phyloP scores from a whole-genome alignment of 805 yeast genomes.

The Wickerhamiella sorbophila region DNA sequence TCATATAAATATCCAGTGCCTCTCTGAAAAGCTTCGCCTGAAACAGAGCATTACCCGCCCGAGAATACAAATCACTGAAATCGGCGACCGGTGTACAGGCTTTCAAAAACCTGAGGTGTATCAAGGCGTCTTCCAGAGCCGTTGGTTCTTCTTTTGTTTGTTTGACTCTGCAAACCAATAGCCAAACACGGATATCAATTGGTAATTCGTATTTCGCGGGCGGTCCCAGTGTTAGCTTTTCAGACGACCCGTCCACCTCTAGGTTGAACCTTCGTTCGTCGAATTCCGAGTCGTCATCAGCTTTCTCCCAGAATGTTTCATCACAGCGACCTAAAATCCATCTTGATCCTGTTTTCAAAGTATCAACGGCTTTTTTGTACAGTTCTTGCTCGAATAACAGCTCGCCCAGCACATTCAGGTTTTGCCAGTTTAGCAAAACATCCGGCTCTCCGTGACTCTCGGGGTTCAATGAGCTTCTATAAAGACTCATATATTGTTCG shows the following conservation, averaged over 20 bases:
- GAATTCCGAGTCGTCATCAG: slow-evolving; percentile 63
- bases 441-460: slow-evolving; percentile 19
- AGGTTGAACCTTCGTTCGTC: slow-evolving; percentile 43
- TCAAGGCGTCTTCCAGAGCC: slow-evolving; percentile 52
- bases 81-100: slow-evolving; percentile 37
- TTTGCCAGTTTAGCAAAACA: slow-evolving; percentile 65
- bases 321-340: slow-evolving; percentile 64
- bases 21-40: slow-evolving; percentile 56
- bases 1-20: slow-evolving; percentile 53
- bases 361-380: slow-evolving; percentile 29
- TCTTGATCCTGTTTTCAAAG: slow-evolving; percentile 57
- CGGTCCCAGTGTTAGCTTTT: background rate
- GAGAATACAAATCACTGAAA: slow-evolving; percentile 56
- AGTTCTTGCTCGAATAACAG: slow-evolving; percentile 39
- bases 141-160: slow-evolving; percentile 26
- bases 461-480: slow-evolving; percentile 12
- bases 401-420: slow-evolving; percentile 71
- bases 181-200: slow-evolving; percentile 70
- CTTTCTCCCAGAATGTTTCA: slow-evolving; percentile 54
- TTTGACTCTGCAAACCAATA: slow-evolving; percentile 61
- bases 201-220: slow-evolving; percentile 39
- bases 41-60: slow-evolving; percentile 63
- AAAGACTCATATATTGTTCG: slow-evolving; percentile 13
- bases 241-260: background rate
- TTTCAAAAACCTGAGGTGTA: slow-evolving; percentile 47